These are phyloP conservation scores for Stemphylium lycopersici DNA, from an alignment of 2,329 filamentous ascomycete species.

Conservation along the genomic window DNA sequence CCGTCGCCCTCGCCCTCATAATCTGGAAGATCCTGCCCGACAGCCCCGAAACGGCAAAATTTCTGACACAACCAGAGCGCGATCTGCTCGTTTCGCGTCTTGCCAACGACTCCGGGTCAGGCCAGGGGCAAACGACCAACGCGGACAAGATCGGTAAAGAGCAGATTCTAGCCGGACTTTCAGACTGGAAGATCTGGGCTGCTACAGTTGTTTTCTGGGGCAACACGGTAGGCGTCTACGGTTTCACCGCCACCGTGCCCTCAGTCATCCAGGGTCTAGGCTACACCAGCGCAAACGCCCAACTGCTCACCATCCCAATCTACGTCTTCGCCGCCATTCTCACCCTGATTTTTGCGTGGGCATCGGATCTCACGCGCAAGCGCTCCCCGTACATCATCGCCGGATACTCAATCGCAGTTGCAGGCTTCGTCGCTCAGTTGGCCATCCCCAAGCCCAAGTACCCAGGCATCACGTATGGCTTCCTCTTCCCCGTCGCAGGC, in stretches of 20 bases:
- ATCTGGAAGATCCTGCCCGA: constrained; percentile 63
- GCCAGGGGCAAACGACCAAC: constrained; percentile 54
- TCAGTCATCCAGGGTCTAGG: constrained; percentile 52
- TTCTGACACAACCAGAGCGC: constrained; percentile 43
- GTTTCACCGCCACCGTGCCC: constrained; percentile 47
- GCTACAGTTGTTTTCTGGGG: constrained; percentile 49
- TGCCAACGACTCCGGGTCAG: constrained; percentile 52
- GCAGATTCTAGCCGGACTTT: constrained; percentile 58
- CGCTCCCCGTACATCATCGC: constrained; percentile 62
- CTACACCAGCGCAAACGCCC: constrained; percentile 50
- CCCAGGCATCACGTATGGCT: constrained; percentile 54
- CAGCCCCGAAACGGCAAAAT: constrained; percentile 50
- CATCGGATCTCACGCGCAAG: constrained; percentile 58
- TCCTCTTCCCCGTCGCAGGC: constrained; percentile 46
- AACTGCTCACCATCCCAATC: constrained; percentile 52
- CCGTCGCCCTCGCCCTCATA: constrained; percentile 48
- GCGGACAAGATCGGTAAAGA: constrained; percentile 56
- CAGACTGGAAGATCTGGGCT: constrained; percentile 47
- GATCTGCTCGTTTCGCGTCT: constrained; percentile 42
- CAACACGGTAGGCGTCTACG: constrained; percentile 46
- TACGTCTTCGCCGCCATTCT: constrained; percentile 52
- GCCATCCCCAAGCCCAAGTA: constrained; percentile 51
- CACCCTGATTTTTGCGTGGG: constrained; percentile 52
- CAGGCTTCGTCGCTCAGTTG: constrained; percentile 64
- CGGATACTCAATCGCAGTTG: constrained; percentile 57